Conservation (phyloP, 768 basidiomycete species). For the Russula virescens region DNA sequence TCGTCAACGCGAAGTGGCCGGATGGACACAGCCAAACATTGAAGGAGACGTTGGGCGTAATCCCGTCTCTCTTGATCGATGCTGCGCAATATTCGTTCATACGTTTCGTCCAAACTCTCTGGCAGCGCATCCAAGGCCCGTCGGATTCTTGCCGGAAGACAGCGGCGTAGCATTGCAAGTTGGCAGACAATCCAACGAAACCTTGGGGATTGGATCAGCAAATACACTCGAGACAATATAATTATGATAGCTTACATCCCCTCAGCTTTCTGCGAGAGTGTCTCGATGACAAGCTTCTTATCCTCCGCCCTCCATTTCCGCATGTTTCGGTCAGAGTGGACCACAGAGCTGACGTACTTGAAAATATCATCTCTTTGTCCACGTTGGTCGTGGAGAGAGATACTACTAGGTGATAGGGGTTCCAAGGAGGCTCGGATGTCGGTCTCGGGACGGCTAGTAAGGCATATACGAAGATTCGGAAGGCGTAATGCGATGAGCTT, state of each 20-base stretch:
- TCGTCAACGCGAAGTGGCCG: background rate
- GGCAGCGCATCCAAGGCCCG: slow-evolving; percentile 1
- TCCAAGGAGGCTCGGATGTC: background rate
- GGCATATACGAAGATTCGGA: background rate
- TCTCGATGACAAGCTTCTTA: background rate
- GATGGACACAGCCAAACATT: background rate
- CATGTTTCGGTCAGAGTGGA: background rate
- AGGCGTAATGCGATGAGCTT: background rate
- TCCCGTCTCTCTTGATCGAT: background rate
- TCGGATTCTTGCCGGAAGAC: background rate
- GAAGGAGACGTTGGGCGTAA: background rate
- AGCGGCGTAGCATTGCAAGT: slow-evolving; percentile 1
- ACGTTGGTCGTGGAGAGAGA: background rate
- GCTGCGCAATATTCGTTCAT: background rate
- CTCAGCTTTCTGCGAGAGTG: background rate
- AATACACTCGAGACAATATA: background rate
- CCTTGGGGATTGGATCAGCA: background rate
- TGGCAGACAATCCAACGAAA: slow-evolving; percentile 10
- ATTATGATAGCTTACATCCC: background rate
- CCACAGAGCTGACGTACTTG: background rate
- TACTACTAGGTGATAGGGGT: background rate
- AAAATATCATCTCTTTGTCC: background rate
- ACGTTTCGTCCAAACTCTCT: slow-evolving; percentile 6
- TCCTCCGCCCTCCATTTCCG: background rate
- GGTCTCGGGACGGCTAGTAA: slow-evolving; percentile 3